These are phyloP conservation scores for Cordyceps javanica DNA, from an alignment of 2,329 filamentous ascomycete genomes.

Conservation along the genomic window DNA sequence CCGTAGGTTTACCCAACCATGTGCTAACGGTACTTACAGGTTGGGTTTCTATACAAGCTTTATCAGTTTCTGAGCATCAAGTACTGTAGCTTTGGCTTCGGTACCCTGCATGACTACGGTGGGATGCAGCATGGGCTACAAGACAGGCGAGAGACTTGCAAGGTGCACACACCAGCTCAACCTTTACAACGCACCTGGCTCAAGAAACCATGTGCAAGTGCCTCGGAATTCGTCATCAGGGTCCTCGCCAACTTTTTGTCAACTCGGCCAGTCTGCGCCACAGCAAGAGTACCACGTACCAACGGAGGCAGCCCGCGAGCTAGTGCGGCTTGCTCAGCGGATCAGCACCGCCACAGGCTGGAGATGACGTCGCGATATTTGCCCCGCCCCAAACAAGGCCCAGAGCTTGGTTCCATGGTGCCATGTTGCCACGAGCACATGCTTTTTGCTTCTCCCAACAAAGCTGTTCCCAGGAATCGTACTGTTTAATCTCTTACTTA, in stretches of 20 bases:
- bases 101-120: no score
- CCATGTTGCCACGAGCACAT: conserved; percentile 8
- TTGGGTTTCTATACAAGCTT: no score
- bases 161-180: no score
- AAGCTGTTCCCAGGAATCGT: background rate
- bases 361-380: conserved; percentile 13
- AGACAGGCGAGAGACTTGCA: no score
- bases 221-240: background rate
- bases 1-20: no score
- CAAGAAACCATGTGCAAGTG: background rate
- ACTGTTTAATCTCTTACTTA: background rate
- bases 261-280: background rate
- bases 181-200: no score
- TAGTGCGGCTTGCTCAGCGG: background rate
- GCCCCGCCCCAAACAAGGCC: conserved; percentile 10
- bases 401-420: conserved; percentile 1
- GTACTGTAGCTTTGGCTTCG: no score
- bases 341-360: conserved; percentile 10
- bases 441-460: conserved; percentile 5
- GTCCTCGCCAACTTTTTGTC: background rate
- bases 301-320: conserved; percentile 4
- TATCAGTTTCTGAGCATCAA: no score
- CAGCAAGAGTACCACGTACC: background rate
- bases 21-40: no score
- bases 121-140: no score